phyloP scores from a whole-genome alignment of 1,139 yeast species.

The Protomyces inundatus region DNA sequence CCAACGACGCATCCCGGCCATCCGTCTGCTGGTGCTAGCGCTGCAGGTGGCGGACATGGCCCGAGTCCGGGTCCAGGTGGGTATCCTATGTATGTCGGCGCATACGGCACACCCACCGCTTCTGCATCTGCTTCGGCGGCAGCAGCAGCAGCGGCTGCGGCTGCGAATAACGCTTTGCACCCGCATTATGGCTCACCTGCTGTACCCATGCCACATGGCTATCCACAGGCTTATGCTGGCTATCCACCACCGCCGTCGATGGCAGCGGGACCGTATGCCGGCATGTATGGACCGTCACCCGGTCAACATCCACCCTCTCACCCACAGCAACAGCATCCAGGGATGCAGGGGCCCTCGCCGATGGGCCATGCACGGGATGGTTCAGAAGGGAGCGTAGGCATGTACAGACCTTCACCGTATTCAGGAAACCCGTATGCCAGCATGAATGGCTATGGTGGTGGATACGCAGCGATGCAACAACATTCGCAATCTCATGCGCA shows the following conservation, averaged over 20 bases:
- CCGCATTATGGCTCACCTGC: not conserved
- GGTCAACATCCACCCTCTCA: not conserved
- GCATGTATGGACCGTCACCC: slow-evolving; percentile 8
- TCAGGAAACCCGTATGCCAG: slow-evolving; percentile 17
- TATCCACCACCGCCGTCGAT: not conserved
- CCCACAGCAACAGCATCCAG: not conserved
- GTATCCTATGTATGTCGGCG: slow-evolving; percentile 14
- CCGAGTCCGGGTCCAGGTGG: not conserved
- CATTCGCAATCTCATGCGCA: not conserved
- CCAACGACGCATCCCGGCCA: not conserved
- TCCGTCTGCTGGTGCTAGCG: not conserved
- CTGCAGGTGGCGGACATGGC: not conserved
- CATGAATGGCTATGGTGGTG: slow-evolving; percentile 1
- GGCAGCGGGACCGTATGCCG: slow-evolving; percentile 9
- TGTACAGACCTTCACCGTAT: slow-evolving; percentile 16
- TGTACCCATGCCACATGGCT: not conserved
- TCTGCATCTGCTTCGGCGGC: not conserved
- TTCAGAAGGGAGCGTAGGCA: slow-evolving; percentile 3
- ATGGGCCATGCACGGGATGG: slow-evolving; percentile 16
- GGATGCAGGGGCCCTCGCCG: slow-evolving; percentile 11
- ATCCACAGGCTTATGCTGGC: slow-evolving; percentile 1
- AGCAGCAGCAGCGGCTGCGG: slow-evolving; percentile 3
- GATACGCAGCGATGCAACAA: slow-evolving; percentile 1
- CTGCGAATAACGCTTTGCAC: not conserved
- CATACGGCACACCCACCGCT: not conserved